Evolutionary conservation across 2,329 filamentous ascomycete species (phyloP), one percentile per base, ranked within the genome.

Genomic region (Harringtonia lauricola): DNA sequence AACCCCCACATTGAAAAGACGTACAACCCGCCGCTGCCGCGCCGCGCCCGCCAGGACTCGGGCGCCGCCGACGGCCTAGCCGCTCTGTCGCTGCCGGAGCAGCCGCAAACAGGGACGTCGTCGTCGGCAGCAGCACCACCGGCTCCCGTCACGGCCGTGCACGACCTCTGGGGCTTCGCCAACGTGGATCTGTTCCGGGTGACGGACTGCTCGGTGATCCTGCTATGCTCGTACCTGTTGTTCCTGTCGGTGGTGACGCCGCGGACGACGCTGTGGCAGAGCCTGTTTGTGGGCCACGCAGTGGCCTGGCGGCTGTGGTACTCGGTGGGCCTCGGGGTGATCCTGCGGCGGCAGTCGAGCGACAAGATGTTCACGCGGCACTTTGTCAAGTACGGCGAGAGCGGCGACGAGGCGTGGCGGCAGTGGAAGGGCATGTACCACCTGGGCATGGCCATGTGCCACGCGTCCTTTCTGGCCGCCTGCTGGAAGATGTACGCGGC

Each of bases 341-440:
- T 96, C 47, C 74, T 98, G 39, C 80, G 86, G 54, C 74, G 77
- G 44, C 92, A 98, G 62, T 95, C 90, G 18, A 82, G 83, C 56
- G 79, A 82, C 63, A 96, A 96, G 67, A 80, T 84, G 62, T 96
- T 92, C 87, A 96, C 90, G 15, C 80, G 92, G 22, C 92, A 98
- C 66, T 98, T 96, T 59, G 76, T 98, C 64, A 98, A 98, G 62
- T 95, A 83, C 56, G 92, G 92, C 49, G 92, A 96, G 60, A 88
- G 76, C 48, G 81, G 81, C 3, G 82, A 83, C 48, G 92, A 96
- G 63, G 90, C 90, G 4, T 98, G 92, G 92, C 81, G 83, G 45
- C 90, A 98, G 60, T 98, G 92, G 92, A 96, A 95, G 64, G 87
- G 84, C 28, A 79, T 94, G 56, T 95, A 95, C 57, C 87, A 98